These are phyloP conservation scores for Tulasnella sp. DNA, from an alignment of 768 basidiomycete species.

Conservation along the genomic window DNA sequence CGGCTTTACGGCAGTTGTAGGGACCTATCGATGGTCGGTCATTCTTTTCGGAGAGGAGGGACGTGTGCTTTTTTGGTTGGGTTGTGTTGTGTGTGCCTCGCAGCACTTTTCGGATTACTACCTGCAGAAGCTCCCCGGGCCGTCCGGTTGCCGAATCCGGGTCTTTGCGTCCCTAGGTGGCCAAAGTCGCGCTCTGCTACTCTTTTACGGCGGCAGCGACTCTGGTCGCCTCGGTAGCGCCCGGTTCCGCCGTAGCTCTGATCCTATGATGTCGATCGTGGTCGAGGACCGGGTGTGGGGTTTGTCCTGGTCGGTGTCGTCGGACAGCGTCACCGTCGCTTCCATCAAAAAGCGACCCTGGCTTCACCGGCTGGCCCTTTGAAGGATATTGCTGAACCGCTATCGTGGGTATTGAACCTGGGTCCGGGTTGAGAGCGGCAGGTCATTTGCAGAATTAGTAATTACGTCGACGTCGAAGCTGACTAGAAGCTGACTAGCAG, in stretches of 20 bases:
- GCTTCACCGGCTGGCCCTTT: not conserved
- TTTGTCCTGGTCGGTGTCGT: not conserved
- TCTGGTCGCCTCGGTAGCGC: not conserved
- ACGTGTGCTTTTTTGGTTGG: too few relatives aligned
- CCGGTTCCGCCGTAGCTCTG: not conserved
- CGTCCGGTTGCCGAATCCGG: slow-evolving; percentile 1
- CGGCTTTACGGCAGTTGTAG: not conserved
- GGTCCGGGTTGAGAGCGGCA: not conserved
- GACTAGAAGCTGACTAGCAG: too few relatives aligned
- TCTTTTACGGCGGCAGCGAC: too few relatives aligned
- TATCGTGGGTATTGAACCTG: not conserved
- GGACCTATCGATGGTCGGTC: not conserved
- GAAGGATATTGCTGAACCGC: not conserved
- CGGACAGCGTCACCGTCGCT: not conserved
- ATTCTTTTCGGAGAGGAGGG: too few relatives aligned
- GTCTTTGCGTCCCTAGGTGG: not conserved
- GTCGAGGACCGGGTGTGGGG: not conserved
- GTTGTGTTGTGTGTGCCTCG: too few relatives aligned
- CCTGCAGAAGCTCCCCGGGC: not conserved
- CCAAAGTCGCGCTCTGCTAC: not conserved
- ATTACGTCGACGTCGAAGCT: not conserved
- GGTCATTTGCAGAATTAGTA: not conserved
- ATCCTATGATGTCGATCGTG: not conserved
- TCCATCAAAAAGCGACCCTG: slow-evolving; percentile 9
- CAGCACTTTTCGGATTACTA: not conserved